phyloP scores from a whole-genome alignment of 768 basidiomycete genomes.

The Lactarius sanguifluus region DNA sequence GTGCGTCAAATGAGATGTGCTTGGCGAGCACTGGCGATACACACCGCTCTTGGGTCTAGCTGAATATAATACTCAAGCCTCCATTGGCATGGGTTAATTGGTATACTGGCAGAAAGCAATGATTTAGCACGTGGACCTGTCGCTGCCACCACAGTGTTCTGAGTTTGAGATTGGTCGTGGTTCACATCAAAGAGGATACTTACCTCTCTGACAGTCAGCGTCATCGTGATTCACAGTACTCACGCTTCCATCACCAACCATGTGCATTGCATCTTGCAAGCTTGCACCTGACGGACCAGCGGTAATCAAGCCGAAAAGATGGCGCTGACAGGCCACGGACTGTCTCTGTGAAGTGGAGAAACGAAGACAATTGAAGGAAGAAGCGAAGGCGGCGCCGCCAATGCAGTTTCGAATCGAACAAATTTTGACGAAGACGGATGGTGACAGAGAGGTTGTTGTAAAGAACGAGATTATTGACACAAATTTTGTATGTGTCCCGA shows the following conservation, averaged over 20 bases:
- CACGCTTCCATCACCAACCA: background rate
- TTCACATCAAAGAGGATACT: background rate
- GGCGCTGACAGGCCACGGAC: background rate
- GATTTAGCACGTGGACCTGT: no score
- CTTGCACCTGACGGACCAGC: background rate
- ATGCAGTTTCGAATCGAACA: background rate
- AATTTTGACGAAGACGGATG: conserved; percentile 3
- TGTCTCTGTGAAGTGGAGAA: background rate
- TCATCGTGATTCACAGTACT: background rate
- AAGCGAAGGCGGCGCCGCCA: background rate
- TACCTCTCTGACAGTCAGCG: background rate
- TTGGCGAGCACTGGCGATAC: no score
- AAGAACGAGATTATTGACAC: conserved; percentile 4
- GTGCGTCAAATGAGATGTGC: no score
- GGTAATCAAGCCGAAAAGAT: no score
- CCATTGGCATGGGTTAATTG: no score
- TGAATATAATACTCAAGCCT: no score
- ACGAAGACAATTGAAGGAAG: background rate
- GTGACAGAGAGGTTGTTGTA: conserved; percentile 2
- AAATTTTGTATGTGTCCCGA: background rate
- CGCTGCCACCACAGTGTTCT: no score
- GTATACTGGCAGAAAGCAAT: no score
- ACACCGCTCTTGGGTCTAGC: no score
- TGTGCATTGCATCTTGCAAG: background rate
- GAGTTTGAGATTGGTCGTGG: no score